Evolutionary conservation across 2,329 filamentous ascomycete species (phyloP).

Genomic region (Balansia obtecta): DNA sequence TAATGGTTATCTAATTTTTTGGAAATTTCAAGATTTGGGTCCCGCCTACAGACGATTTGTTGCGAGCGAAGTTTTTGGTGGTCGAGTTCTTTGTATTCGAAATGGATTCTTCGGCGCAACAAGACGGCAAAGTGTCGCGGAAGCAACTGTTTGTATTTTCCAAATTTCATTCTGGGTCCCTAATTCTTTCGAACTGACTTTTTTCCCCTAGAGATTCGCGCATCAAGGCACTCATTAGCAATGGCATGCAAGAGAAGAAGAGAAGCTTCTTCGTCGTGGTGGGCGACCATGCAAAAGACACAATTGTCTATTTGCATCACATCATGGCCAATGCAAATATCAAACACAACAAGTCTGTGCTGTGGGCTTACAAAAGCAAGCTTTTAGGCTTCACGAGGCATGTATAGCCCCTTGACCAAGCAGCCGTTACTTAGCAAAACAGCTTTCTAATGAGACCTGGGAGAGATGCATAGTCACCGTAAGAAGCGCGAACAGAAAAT

Average conservation of each 20-base stretch:
- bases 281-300: slow-evolving; percentile 83
- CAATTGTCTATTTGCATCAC: slow-evolving; percentile 85
- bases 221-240: slow-evolving; percentile 81
- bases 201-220: slow-evolving; percentile 58
- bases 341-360: slow-evolving; percentile 79
- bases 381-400: slow-evolving; percentile 79
- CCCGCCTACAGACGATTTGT: background rate
- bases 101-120: slow-evolving; percentile 4
- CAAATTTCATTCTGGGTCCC: background rate
- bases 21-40: slow-evolving; percentile 16
- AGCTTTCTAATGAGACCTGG: background rate
- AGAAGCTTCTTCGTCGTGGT: slow-evolving; percentile 96
- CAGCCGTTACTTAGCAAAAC: background rate
- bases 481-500: slow-evolving; percentile 98
- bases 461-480: slow-evolving; percentile 50
- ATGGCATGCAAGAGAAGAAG: slow-evolving; percentile 92
- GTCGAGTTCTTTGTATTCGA: slow-evolving; percentile 10
- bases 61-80: background rate
- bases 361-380: slow-evolving; percentile 99
- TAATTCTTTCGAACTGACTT: background rate
- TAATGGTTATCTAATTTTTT: slow-evolving; percentile 25
- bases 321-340: slow-evolving; percentile 85
- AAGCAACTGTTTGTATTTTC: slow-evolving; percentile 37
- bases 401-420: background rate
- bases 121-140: slow-evolving; percentile 40